Base-by-base conservation (phyloP, 2,329 filamentous ascomycete species). In the Emmonsiellopsis sp. region DNA sequence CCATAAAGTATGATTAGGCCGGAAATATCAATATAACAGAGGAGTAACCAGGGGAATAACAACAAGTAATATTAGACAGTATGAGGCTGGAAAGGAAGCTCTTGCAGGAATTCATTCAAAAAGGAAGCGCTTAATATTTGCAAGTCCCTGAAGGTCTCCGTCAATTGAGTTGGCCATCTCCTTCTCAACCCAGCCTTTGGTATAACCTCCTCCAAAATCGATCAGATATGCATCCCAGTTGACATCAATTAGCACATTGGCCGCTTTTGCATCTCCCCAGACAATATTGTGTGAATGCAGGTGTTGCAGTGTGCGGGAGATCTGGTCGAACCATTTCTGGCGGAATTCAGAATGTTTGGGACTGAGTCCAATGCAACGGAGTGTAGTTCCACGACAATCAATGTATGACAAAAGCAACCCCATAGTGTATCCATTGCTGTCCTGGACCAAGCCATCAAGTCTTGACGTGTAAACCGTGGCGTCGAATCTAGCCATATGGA, bases 131-230 rank as follows among this genome's bases (percentile, higher is more conserved):
- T 50, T 54, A 31, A 61, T 55, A 37, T 37, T 52, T 30, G 37
- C 45, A 51, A 63, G 54, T 34, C 57, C 61, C 50, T 61, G 54
- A 26, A 58, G 52, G 52, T 65, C 61, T 15, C 63, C 61, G n/a
- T 61, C 60, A 11, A 54, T 42, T 7, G 61, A 61, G 40, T 65
- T 56, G 2, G 47, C 41, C 37, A 58, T 51, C 31, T 63, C 58
- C 50, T 56, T 51, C 37, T 62, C 58, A 41, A 65, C 58, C 60
- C 61, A 65, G 30, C 58, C 57, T 32, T 56, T n/a, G n/a, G 59
- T 66, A 47, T 53, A 65, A 50, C 57, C 62, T 34, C 62, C 63
- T 32, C 61, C 62, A 54, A 66, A 66, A 59, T 67, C 63, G 50
- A 64, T 60, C 8, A 67, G 47, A 56, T 60, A 65, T 34, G 54